These are phyloP conservation scores for Zygoascus sp. DNA, from an alignment of 1,139 yeast genomes.

Conservation along the genomic window DNA sequence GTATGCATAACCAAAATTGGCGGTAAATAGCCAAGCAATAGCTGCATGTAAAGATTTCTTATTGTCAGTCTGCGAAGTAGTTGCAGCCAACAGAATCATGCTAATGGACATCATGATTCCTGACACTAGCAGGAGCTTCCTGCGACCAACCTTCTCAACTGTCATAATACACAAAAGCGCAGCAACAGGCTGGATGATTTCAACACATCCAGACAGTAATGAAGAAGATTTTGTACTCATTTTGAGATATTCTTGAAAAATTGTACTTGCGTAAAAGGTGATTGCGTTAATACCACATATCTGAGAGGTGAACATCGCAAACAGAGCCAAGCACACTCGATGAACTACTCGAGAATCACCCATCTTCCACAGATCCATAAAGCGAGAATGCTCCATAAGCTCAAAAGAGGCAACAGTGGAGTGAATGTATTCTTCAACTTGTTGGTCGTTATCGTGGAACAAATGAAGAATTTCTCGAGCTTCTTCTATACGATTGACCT, in stretches of 20 bases:
- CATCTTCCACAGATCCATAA: constrained; percentile 27
- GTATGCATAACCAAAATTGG: constrained; percentile 23
- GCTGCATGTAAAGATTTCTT: constrained; percentile 23
- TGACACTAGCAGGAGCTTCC: constrained; percentile 16
- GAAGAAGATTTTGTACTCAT: constrained; percentile 39
- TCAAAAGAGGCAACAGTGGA: constrained; percentile 25
- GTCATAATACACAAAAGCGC: constrained; percentile 21
- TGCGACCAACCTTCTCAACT: constrained; percentile 22
- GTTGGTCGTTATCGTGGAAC: constrained; percentile 26
- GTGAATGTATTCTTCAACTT: constrained; percentile 28
- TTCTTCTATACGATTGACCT: constrained; percentile 40
- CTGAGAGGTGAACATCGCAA: constrained; percentile 59
- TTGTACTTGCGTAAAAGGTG: constrained; percentile 38
- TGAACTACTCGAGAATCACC: constrained; percentile 47
- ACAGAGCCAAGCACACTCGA: constrained; percentile 44
- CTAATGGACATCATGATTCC: constrained; percentile 18
- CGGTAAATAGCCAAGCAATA: constrained; percentile 22
- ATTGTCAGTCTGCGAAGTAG: constrained; percentile 21
- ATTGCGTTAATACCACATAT: constrained; percentile 67
- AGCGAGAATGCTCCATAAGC: constrained; percentile 17
- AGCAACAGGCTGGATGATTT: constrained; percentile 33
- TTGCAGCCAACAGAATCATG: constrained; percentile 24
- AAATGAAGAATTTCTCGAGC: constrained; percentile 46
- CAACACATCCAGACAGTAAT: constrained; percentile 41
- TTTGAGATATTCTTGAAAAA: constrained; percentile 41